Base-by-base conservation (phyloP, 371 early-diverging fungal species). In the Apophysomyces ossiformis region DNA sequence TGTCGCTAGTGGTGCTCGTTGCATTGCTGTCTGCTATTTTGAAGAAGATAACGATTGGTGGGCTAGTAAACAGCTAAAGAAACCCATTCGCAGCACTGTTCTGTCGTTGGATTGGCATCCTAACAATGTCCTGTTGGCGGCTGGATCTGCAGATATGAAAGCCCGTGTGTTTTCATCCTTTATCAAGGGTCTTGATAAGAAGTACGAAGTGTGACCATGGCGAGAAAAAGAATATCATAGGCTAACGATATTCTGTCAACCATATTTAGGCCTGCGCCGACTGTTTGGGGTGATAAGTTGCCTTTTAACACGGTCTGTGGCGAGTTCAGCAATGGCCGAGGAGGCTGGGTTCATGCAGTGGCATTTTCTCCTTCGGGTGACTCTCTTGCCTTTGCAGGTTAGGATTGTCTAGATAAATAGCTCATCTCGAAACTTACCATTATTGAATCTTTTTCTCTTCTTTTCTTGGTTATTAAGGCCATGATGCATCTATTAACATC, bases 11-110 rank as follows among this genome's bases (percentile, higher is more conserved):
- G 97, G 97, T 56, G 91, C 97, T 56, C 86, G 92, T 16, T 87
- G 89, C 74, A 93, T 98, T 67, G 88, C 96, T 1, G 87, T 99
- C 57, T 96, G 98, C 71, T 97, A 97, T 75, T 98, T 95, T 84
- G 98, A 94, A 65, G 92, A 93, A 77, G 96, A 94, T 69, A 93
- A 93, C 71, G 92, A 96, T 77, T 97, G 97, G 99, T 98, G 98
- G 96, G 91, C 90, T 44, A 87, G 91, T 70, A 96, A 95, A 83
- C 98, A 97, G 72, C 76, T 97, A 68, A 95, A 96, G 82, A 94
- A 96, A 77, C 96, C 95, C 37, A 92, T 98, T 66, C 87, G 93
- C 50, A 90, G 91, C 68, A 97, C 97, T 4, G 96, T 97, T 4
- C 82, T 96, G 39, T 89, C 89, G 59, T 64, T 99, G 21, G 95